phyloP scores from a whole-genome alignment of 225 moss, liverwort and hornwort genomes.

The Rhytidiadelphus loreus region DNA sequence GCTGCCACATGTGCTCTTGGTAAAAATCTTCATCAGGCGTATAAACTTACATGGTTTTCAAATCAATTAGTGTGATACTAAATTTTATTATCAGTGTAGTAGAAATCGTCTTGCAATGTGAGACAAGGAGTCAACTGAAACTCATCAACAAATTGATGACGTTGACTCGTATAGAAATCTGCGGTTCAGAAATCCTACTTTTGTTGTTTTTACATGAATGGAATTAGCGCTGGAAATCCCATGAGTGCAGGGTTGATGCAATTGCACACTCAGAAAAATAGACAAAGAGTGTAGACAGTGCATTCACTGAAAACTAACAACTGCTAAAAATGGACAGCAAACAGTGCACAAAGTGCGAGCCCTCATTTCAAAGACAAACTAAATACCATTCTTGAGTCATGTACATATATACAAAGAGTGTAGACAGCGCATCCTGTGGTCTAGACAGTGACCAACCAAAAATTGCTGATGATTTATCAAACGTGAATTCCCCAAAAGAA shows the following conservation, averaged over 20 bases:
- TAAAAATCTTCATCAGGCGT: background rate
- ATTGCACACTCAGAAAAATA: background rate
- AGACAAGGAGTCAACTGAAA: background rate
- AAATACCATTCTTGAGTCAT: background rate
- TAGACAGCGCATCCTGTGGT: background rate
- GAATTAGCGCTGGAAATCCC: background rate
- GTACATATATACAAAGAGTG: background rate
- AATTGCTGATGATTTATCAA: background rate
- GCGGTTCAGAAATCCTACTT: background rate
- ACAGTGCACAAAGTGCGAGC: background rate
- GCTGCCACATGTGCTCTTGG: background rate
- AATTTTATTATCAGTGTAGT: background rate
- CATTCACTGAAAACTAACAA: background rate
- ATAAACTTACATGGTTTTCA: background rate
- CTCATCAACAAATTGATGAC: background rate
- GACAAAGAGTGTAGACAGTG: no score
- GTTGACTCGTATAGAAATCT: background rate
- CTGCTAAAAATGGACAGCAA: background rate
- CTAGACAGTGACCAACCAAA: background rate
- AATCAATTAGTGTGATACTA: background rate
- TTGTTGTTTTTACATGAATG: background rate
- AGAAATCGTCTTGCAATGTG: background rate
- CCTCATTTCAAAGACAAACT: background rate
- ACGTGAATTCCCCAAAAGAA: background rate
- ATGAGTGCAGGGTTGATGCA: background rate